Evolutionary conservation across 192 early-diverging fungal species (phyloP).

Genomic region (Coemansia sp.): DNA sequence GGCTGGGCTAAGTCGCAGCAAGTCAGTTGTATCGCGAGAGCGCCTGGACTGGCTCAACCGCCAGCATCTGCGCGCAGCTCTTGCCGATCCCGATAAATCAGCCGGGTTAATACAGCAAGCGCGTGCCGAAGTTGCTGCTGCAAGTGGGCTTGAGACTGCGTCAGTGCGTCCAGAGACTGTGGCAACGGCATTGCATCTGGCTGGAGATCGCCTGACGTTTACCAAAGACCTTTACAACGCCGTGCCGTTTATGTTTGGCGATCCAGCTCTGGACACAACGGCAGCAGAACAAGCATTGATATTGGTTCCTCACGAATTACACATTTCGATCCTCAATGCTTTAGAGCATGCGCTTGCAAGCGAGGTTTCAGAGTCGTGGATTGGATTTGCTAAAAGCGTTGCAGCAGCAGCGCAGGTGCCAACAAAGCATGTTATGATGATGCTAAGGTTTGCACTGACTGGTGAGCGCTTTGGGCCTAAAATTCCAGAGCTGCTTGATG

Average conservation of each 20-base stretch:
- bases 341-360: constrained; percentile 8
- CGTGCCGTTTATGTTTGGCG: constrained; percentile 37
- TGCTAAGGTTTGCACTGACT: constrained; percentile 63
- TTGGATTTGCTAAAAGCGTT: constrained; percentile 31
- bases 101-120: constrained; percentile 14
- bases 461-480: constrained; percentile 48
- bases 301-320: constrained; percentile 22
- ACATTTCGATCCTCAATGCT: constrained; percentile 12
- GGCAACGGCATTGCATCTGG: constrained; percentile 26
- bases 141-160: background rate
- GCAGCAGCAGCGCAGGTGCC: constrained; percentile 34
- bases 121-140: constrained; percentile 3
- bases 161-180: background rate
- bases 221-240: constrained; percentile 21
- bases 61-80: constrained; percentile 36
- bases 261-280: constrained; percentile 18
- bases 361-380: background rate
- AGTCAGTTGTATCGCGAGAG: constrained; percentile 44
- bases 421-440: constrained; percentile 60
- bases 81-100: constrained; percentile 14
- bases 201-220: constrained; percentile 32
- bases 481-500: constrained; percentile 31
- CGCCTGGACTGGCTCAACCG: constrained; percentile 48
- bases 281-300: background rate
- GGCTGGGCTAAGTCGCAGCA: constrained; percentile 40